Base-by-base conservation (phyloP, 2,329 filamentous ascomycete genomes). In the Phaeosphaeriaceae sp. region DNA sequence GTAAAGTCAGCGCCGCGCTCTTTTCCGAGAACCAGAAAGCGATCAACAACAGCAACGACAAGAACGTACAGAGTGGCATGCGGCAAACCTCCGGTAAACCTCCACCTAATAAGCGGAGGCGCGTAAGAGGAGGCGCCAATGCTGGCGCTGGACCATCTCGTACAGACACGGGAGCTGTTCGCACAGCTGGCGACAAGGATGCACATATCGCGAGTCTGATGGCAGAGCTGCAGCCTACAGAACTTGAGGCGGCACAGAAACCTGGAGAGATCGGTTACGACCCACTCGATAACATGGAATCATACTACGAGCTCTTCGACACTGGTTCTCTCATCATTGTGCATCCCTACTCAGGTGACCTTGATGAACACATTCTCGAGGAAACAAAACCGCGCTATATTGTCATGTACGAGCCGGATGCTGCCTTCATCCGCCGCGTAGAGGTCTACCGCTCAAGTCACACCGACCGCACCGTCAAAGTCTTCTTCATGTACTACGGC, bases 321-420 rank as follows among this genome's bases (percentile, higher is more conserved):
- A 95, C 96, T 88, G 87, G 92, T 67, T 92, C 97, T 66, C 82
- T 98, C 21, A 85, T 98, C 13, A 88, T 97, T 43, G 85, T 98
- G 19, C 95, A 98, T 76, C 91, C 95, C 1, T 99, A 97, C 75
- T 93, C 97, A 59, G 94, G 94, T 11, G 95, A 98, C 74, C 91
- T 94, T 81, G 95, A 99, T 76, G 95, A 98, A 74, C 92, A 97
- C 75, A 86, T 98, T n/a, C 85, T 99, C 1, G 94, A 99, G 76
- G 95, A 99, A 78, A 85, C 95, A 58, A 93, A 92, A 72, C 95
- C 95, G 32, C 89, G 92, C 60, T 97, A 97, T 77, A 93, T 99
- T 59, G 91, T 99, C 80, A 98, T 99, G 95, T 99, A 97, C 78
- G 95, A 98, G 75, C 94, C 95, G 0, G 93, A 98, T 66, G 89